Percentiles rank a stretch among this genome's conserved stretches.
Evolutionary conservation across 805 yeast genomes (phyloP).

Genomic region (Blastobotrys chiropterorum): DNA sequence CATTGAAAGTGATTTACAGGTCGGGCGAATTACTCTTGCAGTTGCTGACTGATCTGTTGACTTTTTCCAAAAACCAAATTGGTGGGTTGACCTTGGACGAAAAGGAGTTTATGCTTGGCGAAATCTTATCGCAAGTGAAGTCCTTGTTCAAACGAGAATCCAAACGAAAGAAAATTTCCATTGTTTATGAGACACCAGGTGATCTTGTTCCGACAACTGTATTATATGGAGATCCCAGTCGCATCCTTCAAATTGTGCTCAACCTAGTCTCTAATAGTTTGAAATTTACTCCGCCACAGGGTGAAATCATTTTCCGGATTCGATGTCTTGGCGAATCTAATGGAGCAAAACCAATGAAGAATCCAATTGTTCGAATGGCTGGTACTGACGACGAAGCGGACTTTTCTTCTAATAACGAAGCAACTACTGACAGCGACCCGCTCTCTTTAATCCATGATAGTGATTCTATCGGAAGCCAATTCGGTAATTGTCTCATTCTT

Average conservation of each 20-base stretch:
- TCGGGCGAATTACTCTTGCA: conserved; percentile 88
- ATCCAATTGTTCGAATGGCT: neutral
- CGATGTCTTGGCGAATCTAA: neutral
- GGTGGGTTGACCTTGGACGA: conserved; percentile 79
- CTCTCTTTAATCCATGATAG: neutral
- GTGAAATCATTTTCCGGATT: conserved; percentile 43
- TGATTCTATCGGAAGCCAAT: neutral
- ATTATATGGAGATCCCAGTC: conserved; percentile 79
- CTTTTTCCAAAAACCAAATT: conserved; percentile 87
- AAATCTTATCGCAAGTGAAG: conserved; percentile 76
- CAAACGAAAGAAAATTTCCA: conserved; percentile 34
- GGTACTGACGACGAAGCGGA: neutral
- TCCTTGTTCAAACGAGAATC: conserved; percentile 60
- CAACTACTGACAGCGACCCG: neutral
- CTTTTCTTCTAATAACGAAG: neutral
- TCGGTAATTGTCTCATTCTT: neutral
- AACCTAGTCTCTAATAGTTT: conserved; percentile 85
- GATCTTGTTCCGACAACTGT: conserved; percentile 27
- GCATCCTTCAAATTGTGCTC: conserved; percentile 89
- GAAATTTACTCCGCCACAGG: conserved; percentile 89
- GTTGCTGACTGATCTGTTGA: conserved; percentile 80
- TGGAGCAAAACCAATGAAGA: neutral
- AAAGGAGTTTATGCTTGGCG: conserved; percentile 70
- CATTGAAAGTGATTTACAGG: conserved; percentile 75
- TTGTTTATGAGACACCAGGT: conserved; percentile 15